Evolutionary conservation across 2,329 filamentous ascomycete species (phyloP).

Genomic region (Fusarium begoniae): DNA sequence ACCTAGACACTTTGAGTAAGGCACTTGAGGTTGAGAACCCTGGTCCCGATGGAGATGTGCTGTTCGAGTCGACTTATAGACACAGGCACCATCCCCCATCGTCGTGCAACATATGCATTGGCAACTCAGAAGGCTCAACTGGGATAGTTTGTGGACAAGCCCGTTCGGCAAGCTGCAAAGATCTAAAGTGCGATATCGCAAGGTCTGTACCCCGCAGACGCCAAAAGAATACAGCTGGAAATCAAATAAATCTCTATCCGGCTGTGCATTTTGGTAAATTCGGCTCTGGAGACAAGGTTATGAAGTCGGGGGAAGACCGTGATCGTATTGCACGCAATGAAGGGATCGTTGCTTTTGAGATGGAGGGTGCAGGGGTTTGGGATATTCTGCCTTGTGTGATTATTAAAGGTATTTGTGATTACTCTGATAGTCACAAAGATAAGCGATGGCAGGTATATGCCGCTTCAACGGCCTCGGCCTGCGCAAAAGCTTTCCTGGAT

Average conservation of each 20-base stretch:
- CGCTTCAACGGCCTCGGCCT: background rate
- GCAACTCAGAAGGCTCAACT: rapidly evolving
- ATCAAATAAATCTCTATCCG: rapidly evolving
- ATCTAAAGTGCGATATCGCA: rapidly evolving
- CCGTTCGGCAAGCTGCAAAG: rapidly evolving
- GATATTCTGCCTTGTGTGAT: background rate
- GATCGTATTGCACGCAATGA: background rate
- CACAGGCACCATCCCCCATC: background rate
- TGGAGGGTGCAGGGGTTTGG: background rate
- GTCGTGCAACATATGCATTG: rapidly evolving
- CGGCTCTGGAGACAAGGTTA: background rate
- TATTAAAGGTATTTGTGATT: background rate
- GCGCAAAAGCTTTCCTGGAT: background rate
- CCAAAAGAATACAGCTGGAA: rapidly evolving
- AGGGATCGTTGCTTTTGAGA: background rate
- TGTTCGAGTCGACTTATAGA: background rate
- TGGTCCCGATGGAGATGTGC: too few relatives aligned
- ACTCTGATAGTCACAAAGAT: background rate
- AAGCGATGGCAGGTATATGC: background rate
- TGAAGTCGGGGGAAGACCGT: background rate
- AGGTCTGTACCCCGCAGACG: background rate
- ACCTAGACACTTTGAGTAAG: background rate
- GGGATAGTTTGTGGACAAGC: background rate
- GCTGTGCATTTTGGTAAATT: background rate
- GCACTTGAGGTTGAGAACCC: rapidly evolving